Base-by-base conservation (phyloP, 495 filamentous ascomycete genomes). In the Aspergillus sparsus region DNA sequence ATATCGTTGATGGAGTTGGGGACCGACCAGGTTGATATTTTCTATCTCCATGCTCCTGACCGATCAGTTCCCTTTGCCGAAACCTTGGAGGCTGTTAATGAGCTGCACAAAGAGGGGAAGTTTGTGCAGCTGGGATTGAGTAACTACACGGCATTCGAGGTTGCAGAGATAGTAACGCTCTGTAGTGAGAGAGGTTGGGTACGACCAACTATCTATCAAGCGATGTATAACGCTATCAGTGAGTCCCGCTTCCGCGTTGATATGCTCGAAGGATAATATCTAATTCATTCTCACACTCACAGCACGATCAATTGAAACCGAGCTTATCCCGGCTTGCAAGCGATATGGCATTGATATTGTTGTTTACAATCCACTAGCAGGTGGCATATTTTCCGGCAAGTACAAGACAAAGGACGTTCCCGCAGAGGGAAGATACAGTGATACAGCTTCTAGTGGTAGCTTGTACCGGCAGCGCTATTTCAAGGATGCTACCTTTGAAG, bases 111-210 rank as follows among this genome's bases (percentile, higher is more conserved):
- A 72, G 84, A 89, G 61, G 92, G 93, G 47, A 96, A 93, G 66
- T 97, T 97, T 68, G 85, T 90, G 15, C 80, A 84, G 55, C 77
- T 97, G 31, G 92, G 91, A 18, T 71, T 97, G 63, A 87, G 83
- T 55, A 97, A 97, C 73, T 96, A 85, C 67, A 90, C 92, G 4
- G 85, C 92, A 7, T 96, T 89, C 67, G 92, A 97, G 73, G 91
- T 97, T 9, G 93, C 93, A 4, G 93, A 97, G 79, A 80, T 96
- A 18, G 90, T 88, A 5, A 82, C 91, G 56, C 85, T 87, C n/a
- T 94, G 90, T 76, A 86, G 87, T 62, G 84, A 89, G 74, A 85
- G 88, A 61, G 85, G 85, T n/a, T 89, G 82, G 81, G 78, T 85
- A 55, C 82, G 81, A 36, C 85, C 85, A 0, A 80, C 77, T 11